Evolutionary conservation across 23 red algal species (phyloP).

Genomic region (Pyropia yezoensis): DNA sequence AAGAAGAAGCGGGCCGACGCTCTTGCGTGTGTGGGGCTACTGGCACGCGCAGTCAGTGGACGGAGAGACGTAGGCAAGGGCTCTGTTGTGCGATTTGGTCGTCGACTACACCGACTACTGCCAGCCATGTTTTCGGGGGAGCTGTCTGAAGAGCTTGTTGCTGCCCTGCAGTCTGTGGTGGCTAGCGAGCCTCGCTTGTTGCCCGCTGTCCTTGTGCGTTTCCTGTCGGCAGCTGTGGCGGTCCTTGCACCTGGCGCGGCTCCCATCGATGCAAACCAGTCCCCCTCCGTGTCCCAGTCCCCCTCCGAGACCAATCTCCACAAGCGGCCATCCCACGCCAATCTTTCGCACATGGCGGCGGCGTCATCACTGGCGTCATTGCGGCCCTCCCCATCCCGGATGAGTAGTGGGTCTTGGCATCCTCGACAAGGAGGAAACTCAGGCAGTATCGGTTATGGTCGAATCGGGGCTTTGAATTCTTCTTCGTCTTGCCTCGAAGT

Average conservation of each 20-base stretch:
- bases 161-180: conserved; percentile 13
- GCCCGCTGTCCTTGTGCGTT: conserved; percentile 5
- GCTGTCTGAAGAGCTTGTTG: conserved; percentile 14
- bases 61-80: neutral
- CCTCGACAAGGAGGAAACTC: too few relatives aligned
- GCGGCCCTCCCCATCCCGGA: too few relatives aligned
- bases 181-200: conserved; percentile 6
- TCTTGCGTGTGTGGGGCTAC: conserved; percentile 9
- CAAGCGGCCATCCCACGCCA: neutral
- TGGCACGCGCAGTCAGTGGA: conserved; percentile 3
- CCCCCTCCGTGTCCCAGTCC: neutral
- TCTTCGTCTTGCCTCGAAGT: too few relatives aligned
- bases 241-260: neutral
- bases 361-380: too few relatives aligned
- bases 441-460: too few relatives aligned
- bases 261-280: neutral
- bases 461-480: too few relatives aligned
- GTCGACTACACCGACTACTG: neutral
- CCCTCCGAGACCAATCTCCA: neutral
- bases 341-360: too few relatives aligned
- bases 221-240: conserved; percentile 7
- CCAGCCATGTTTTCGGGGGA: conserved; percentile 4
- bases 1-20: neutral
- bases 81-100: conserved; percentile 4
- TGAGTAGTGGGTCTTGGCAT: too few relatives aligned